Conservation (phyloP, 257 asterid genomes). For the Salvia hispanica region DNA sequence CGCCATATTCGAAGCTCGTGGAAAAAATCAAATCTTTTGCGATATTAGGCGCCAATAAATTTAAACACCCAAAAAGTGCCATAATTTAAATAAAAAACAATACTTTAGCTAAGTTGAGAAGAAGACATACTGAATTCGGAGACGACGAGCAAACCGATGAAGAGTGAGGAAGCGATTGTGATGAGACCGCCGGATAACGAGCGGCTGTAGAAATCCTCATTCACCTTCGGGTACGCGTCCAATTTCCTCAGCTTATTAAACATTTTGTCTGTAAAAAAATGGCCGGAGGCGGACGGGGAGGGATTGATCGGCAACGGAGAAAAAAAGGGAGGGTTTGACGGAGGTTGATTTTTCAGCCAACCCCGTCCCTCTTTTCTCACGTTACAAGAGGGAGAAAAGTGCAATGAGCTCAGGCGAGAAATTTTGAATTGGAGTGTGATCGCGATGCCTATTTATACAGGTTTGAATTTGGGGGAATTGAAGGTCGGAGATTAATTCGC, state of each 20-base stretch:
- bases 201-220: constrained; percentile 96
- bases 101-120: background rate
- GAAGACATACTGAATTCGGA: constrained; percentile 80
- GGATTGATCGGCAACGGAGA: constrained; percentile 33
- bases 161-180: constrained; percentile 69
- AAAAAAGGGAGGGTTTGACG: constrained; percentile 42
- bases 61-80: constrained; percentile 14
- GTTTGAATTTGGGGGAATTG: constrained; percentile 3
- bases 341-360: constrained; percentile 1
- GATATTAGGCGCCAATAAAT: background rate
- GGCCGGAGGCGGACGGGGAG: background rate
- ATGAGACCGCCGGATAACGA: constrained; percentile 88
- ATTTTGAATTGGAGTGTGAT: background rate
- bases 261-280: constrained; percentile 50
- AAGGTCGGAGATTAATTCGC: constrained; percentile 20
- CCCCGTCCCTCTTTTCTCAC: constrained; percentile 28
- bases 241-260: constrained; percentile 73
- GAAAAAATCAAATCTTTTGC: no score
- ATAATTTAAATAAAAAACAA: background rate
- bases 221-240: constrained; percentile 95
- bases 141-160: constrained; percentile 73
- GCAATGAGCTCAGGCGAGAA: background rate
- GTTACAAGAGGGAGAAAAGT: background rate
- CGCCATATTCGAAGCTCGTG: background rate
- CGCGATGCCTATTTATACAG: background rate